These are phyloP conservation scores for Penicillium sp. DNA, from an alignment of 2,329 filamentous ascomycete genomes.

Conservation along the genomic window DNA sequence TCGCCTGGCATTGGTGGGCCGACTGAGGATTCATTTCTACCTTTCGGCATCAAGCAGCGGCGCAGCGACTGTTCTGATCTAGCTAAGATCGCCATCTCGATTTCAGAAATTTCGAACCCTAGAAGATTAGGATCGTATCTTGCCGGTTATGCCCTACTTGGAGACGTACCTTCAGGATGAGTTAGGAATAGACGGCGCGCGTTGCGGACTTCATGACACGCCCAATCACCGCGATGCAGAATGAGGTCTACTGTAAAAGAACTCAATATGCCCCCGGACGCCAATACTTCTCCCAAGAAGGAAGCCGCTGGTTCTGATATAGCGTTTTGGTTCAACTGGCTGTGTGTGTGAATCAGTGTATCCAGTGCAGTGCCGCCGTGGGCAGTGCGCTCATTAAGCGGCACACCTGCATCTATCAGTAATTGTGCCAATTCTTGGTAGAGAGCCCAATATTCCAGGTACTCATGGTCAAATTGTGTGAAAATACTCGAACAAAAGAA, in stretches of 20 bases:
- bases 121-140: neutral
- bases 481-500: too few species aligned
- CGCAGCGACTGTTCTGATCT: neutral
- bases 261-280: neutral
- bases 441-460: too few species aligned
- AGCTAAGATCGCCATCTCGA: neutral
- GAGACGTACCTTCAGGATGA: neutral
- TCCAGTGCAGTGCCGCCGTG: neutral
- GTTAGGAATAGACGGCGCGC: neutral
- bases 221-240: too few species aligned
- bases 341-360: neutral
- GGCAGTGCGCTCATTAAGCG: neutral
- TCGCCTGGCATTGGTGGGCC: neutral
- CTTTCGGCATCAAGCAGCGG: neutral
- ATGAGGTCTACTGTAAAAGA: neutral
- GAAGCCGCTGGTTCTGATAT: neutral
- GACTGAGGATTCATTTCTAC: neutral
- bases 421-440: neutral
- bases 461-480: too few species aligned
- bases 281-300: neutral
- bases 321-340: too few species aligned
- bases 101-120: neutral
- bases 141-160: neutral
- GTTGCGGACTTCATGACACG: neutral
- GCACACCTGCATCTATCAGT: neutral